A percentile compares a stretch with the other conserved stretches of the same genome.
Evolutionary conservation across 495 filamentous ascomycete species (phyloP).

Genomic region (Letharia columbiana): DNA sequence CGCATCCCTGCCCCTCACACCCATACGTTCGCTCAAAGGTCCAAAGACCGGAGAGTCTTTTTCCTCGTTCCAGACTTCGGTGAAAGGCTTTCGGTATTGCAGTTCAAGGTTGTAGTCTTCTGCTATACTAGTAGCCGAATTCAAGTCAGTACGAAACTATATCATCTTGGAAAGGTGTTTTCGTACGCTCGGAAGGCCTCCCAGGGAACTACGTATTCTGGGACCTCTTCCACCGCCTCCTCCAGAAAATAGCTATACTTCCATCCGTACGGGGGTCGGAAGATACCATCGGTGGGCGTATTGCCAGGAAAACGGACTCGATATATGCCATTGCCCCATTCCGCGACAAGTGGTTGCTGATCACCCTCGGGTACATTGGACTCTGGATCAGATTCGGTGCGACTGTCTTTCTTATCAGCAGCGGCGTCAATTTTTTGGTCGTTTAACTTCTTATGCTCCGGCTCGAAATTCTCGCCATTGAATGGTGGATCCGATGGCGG

Average conservation of each 20-base stretch:
- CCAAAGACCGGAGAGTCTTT: constrained; percentile 72
- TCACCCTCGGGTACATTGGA: background rate
- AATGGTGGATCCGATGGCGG: background rate
- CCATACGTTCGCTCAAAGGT: constrained; percentile 85
- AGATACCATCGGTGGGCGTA: constrained; percentile 66
- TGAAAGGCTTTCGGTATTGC: constrained; percentile 81
- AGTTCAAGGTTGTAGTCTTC: constrained; percentile 95
- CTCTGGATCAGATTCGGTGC: background rate
- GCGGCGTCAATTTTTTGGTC: background rate
- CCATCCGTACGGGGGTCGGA: constrained; percentile 94
- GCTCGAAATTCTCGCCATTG: background rate
- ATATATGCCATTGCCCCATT: constrained; percentile 93
- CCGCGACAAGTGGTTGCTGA: constrained; percentile 30
- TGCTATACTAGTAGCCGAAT: constrained; percentile 45
- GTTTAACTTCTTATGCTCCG: background rate
- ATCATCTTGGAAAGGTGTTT: background rate
- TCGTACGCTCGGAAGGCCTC: constrained; percentile 78
- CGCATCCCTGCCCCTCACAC: constrained; percentile 62
- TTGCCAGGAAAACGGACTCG: constrained; percentile 74
- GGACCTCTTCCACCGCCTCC: constrained; percentile 91
- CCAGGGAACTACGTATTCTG: constrained; percentile 98
- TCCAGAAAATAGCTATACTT: constrained; percentile 93
- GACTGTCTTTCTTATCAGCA: background rate
- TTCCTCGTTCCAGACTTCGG: constrained; percentile 84
- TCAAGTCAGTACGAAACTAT: background rate